Conservation (phyloP, 768 basidiomycete species). For the Pisolithus marmoratus region DNA sequence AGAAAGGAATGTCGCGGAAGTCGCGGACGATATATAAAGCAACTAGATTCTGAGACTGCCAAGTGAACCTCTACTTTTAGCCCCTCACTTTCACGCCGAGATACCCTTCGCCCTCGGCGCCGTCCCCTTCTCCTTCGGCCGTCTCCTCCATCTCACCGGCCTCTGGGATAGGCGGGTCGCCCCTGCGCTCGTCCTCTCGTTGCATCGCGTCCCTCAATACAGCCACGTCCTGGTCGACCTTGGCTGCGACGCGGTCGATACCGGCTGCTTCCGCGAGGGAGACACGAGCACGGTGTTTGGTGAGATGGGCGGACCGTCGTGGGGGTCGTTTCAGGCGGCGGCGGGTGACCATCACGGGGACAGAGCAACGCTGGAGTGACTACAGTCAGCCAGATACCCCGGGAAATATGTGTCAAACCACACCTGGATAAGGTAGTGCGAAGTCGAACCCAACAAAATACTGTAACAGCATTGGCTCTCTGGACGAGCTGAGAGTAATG, state of each 20-base stretch:
- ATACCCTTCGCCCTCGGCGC: constrained; percentile 28
- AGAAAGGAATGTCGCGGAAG: too few species aligned
- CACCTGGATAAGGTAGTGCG: constrained; percentile 87
- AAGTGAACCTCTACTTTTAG: not conserved
- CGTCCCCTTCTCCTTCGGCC: constrained; percentile 24
- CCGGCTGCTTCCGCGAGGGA: constrained; percentile 80
- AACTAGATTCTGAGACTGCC: too few species aligned
- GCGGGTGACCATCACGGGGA: constrained; percentile 95
- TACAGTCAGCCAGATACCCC: constrained; percentile 1
- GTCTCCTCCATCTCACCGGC: constrained; percentile 21
- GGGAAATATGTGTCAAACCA: constrained; percentile 7
- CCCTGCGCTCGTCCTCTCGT: constrained; percentile 48
- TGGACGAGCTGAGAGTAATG: not conserved
- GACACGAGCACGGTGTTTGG: constrained; percentile 75
- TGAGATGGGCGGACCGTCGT: constrained; percentile 71
- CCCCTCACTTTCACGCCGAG: constrained; percentile 20
- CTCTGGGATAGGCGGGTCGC: constrained; percentile 6
- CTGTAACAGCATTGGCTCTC: constrained; percentile 32
- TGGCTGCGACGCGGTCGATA: constrained; percentile 82
- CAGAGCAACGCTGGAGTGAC: constrained; percentile 69
- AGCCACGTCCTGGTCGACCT: constrained; percentile 82
- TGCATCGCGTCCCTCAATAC: constrained; percentile 74
- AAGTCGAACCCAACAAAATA: constrained; percentile 90
- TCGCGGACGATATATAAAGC: too few species aligned
- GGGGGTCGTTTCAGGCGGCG: constrained; percentile 86